Evolutionary conservation across 192 early-diverging fungal genomes (phyloP).

Genomic region (Rhizophagus prolifer): DNA sequence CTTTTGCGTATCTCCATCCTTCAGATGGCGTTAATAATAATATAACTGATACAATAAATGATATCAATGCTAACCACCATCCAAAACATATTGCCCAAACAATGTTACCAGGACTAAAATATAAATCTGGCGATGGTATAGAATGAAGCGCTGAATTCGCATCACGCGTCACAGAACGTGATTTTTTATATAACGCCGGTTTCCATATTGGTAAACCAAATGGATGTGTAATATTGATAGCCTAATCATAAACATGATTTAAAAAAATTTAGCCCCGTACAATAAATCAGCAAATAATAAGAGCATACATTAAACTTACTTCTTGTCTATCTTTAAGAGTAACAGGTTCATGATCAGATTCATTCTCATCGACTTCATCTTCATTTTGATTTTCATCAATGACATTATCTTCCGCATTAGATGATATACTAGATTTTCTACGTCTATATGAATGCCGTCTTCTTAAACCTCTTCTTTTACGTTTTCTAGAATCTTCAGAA

Average conservation of each 20-base stretch:
- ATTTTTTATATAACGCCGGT: slow-evolving; percentile 95
- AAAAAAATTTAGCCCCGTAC: background rate
- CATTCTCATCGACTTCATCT: background rate
- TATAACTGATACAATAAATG: slow-evolving; percentile 58
- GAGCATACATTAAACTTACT: slow-evolving; percentile 2
- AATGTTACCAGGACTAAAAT: slow-evolving; percentile 82
- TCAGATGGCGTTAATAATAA: slow-evolving; percentile 55
- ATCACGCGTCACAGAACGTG: slow-evolving; percentile 76
- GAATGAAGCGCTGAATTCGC: slow-evolving; percentile 84
- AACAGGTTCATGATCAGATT: slow-evolving; percentile 8
- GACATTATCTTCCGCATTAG: background rate
- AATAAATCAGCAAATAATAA: background rate
- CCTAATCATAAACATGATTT: slow-evolving; percentile 39
- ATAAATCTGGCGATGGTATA: slow-evolving; percentile 64
- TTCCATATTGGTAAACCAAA: slow-evolving; percentile 98
- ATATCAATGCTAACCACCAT: slow-evolving; percentile 80
- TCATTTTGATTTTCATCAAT: background rate
- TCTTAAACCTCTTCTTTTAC: background rate
- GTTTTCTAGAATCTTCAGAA: background rate
- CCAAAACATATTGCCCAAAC: slow-evolving; percentile 85
- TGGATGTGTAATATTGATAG: slow-evolving; percentile 80
- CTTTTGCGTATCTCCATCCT: slow-evolving; percentile 59
- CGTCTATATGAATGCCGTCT: background rate
- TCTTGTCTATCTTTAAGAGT: slow-evolving; percentile 30
- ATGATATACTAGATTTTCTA: too few relatives aligned